phyloP scores from a whole-genome alignment of 805 yeast species.

The Myxozyma kluyveri region DNA sequence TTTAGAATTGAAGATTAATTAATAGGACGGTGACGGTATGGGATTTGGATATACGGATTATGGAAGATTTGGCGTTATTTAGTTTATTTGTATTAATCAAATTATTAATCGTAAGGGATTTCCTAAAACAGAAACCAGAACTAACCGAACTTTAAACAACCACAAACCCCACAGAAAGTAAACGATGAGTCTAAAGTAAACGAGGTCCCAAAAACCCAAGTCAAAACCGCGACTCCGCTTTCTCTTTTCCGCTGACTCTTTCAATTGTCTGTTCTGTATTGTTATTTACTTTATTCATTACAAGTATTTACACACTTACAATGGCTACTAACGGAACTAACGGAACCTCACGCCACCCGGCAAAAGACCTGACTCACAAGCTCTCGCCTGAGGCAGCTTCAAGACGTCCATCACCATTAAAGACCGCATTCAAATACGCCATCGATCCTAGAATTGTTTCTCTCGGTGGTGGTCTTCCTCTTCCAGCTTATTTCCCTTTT shows the following conservation, averaged over 20 bases:
- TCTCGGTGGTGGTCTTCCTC: constrained; percentile 94
- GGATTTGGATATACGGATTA: not conserved
- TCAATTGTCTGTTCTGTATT: too few relatives aligned
- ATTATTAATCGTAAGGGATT: not conserved
- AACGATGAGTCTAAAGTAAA: too few relatives aligned
- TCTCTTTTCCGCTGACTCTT: too few relatives aligned
- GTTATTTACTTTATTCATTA: too few relatives aligned
- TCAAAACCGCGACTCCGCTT: too few relatives aligned
- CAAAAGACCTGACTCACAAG: constrained; percentile 73
- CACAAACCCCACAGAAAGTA: too few relatives aligned
- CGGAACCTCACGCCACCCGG: too few relatives aligned
- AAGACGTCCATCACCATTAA: constrained; percentile 76
- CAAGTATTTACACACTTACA: too few relatives aligned
- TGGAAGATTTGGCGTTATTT: not conserved
- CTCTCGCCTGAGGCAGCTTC: constrained; percentile 74
- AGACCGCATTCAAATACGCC: constrained; percentile 76
- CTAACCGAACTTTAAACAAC: too few relatives aligned
- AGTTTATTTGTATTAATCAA: not conserved
- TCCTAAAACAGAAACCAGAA: too few relatives aligned
- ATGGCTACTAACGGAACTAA: too few relatives aligned
- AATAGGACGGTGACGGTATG: not conserved
- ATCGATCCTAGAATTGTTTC: constrained; percentile 74
- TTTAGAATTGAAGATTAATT: not conserved
- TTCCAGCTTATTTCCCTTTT: constrained; percentile 90
- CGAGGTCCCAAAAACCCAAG: too few relatives aligned